Percentiles rank a stretch among this genome's conserved stretches.
These are phyloP conservation scores for Moesziomyces sp. DNA, from an alignment of 1,284 basidiomycete genomes.

Conservation along the genomic window DNA sequence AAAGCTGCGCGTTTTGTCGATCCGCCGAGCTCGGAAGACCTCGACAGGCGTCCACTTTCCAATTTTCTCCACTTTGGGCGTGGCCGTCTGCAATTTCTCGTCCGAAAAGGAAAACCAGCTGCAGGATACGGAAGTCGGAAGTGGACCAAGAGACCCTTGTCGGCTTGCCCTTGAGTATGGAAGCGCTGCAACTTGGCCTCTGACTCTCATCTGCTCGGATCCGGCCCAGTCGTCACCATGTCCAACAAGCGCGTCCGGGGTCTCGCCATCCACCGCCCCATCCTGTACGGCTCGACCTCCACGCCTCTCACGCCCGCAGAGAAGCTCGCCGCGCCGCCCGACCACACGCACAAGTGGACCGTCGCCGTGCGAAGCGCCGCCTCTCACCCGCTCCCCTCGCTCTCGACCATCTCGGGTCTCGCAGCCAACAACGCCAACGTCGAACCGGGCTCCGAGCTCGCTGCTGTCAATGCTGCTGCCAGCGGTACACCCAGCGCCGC, in stretches of 20 bases:
- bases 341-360: constrained; percentile 97
- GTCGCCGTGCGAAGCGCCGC: constrained; percentile 82
- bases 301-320: constrained; percentile 82
- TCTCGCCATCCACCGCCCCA: constrained; percentile 85
- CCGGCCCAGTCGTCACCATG: constrained; percentile 13
- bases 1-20: neutral
- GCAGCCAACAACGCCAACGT: constrained; percentile 17
- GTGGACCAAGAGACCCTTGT: constrained; percentile 18
- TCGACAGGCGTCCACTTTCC: neutral
- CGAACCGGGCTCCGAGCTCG: constrained; percentile 36
- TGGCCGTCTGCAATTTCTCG: constrained; percentile 10
- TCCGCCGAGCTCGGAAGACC: constrained; percentile 22
- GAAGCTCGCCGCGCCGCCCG: constrained; percentile 73
- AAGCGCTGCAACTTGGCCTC: no score
- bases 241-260: constrained; percentile 70
- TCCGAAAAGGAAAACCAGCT: constrained; percentile 7
- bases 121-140: constrained; percentile 24
- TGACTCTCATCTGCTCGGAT: neutral
- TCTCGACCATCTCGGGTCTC: constrained; percentile 36
- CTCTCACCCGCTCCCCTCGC: constrained; percentile 69
- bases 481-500: constrained; percentile 1
- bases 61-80: constrained; percentile 19
- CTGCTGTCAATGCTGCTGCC: constrained; percentile 22
- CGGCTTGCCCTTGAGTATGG: no score
- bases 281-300: constrained; percentile 97